phyloP scores from a whole-genome alignment of 1,284 basidiomycete species.

The Malassezia furfur region DNA sequence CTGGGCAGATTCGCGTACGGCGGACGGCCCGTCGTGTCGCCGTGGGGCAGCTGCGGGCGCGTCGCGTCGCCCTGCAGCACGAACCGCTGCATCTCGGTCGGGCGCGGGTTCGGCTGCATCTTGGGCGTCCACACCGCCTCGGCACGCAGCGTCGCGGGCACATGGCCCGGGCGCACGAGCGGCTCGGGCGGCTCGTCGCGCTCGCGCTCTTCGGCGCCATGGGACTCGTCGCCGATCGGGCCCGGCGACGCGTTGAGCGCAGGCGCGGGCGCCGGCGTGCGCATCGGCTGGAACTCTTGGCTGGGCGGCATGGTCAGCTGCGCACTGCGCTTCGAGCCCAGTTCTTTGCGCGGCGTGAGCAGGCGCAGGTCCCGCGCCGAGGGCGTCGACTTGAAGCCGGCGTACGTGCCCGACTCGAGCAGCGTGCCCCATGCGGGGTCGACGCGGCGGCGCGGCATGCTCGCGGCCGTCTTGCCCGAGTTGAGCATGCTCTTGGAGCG shows the following conservation, averaged over 20 bases:
- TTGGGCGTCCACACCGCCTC: neutral
- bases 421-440: constrained; percentile 26
- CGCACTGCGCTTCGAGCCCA: constrained; percentile 12
- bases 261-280: neutral
- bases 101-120: constrained; percentile 6
- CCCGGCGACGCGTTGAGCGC: neutral
- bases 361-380: constrained; percentile 31
- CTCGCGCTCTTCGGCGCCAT: neutral
- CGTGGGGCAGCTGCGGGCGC: constrained; percentile 7
- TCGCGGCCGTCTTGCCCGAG: constrained; percentile 5
- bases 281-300: constrained; percentile 14
- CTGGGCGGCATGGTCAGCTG: constrained; percentile 11
- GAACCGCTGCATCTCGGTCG: constrained; percentile 10
- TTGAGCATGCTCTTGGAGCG: constrained; percentile 20
- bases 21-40: neutral
- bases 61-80: constrained; percentile 11
- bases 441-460: constrained; percentile 20
- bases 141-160: neutral
- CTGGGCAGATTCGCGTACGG: neutral
- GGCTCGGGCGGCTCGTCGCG: neutral
- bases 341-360: constrained; percentile 29
- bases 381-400: constrained; percentile 35
- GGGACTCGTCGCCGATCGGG: neutral
- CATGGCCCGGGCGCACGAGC: neutral
- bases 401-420: constrained; percentile 32